Percentiles rank a stretch among this genome's conserved stretches.
Evolutionary conservation across 148 eudicot genomes (phyloP).

Genomic region (Selenicereus undatus): DNA sequence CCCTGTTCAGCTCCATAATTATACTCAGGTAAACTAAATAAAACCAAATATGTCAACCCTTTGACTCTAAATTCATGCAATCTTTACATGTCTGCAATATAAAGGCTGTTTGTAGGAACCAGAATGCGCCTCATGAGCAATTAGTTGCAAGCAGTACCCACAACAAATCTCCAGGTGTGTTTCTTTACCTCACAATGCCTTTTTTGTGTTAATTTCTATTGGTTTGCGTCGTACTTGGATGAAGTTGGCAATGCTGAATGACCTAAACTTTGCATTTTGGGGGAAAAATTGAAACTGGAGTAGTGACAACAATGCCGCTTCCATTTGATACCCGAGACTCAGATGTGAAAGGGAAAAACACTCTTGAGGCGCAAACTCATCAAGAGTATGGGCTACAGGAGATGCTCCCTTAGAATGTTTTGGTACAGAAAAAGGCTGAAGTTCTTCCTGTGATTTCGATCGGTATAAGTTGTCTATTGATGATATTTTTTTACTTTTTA

Average conservation of each 20-base stretch:
- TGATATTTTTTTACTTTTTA: not conserved
- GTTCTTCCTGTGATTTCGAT: constrained; percentile 10
- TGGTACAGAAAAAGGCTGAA: constrained; percentile 9
- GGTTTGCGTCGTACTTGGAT: not conserved
- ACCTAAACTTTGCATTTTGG: constrained; percentile 3
- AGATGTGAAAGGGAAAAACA: constrained; percentile 9
- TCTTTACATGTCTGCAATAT: constrained; percentile 15
- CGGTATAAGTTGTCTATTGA: constrained; percentile 4
- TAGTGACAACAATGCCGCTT: constrained; percentile 17
- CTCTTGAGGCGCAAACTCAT: constrained; percentile 13
- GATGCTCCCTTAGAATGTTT: constrained; percentile 4
- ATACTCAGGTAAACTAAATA: constrained; percentile 34
- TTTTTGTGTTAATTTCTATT: not conserved
- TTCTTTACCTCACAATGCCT: not conserved
- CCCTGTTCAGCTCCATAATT: constrained; percentile 29
- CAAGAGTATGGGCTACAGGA: constrained; percentile 20
- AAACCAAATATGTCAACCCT: not conserved
- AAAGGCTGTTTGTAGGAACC: constrained; percentile 39
- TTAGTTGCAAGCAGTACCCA: constrained; percentile 18
- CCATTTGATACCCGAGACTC: constrained; percentile 19
- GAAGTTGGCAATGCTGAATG: not conserved
- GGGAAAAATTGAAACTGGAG: constrained; percentile 10
- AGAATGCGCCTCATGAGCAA: constrained; percentile 24
- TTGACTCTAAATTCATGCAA: not conserved
- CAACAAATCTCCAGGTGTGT: constrained; percentile 36